Evolutionary conservation across 805 yeast genomes (phyloP).

Genomic region (Starmerella floris): DNA sequence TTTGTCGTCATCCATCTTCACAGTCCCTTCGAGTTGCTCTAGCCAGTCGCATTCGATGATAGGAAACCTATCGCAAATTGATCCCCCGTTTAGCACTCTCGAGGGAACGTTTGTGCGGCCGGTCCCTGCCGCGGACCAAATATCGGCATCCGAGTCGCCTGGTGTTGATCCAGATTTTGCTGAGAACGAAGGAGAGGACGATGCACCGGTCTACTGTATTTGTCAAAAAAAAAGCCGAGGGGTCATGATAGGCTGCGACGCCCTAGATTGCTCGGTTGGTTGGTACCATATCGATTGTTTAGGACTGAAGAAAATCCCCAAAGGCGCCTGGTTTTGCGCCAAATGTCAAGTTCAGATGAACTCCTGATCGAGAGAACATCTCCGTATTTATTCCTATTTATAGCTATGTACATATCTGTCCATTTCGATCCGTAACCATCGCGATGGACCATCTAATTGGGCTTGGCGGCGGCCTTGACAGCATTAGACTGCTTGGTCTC

Average conservation of each 20-base stretch:
- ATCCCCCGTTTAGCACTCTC: no score
- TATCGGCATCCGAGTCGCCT: no score
- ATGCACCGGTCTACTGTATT: neutral
- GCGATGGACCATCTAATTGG: neutral
- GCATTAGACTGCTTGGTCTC: conserved; percentile 1
- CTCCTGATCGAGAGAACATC: neutral
- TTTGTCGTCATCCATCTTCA: no score
- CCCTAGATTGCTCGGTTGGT: conserved; percentile 1
- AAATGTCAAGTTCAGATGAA: neutral
- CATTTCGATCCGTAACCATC: neutral
- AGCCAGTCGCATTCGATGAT: no score
- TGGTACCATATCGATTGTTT: conserved; percentile 13
- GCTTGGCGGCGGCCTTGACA: conserved; percentile 1
- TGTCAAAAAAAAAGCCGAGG: conserved; percentile 3
- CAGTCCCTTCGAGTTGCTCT: no score
- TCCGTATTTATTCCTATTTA: neutral
- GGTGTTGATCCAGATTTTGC: neutral
- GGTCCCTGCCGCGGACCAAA: no score
- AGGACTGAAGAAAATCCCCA: neutral
- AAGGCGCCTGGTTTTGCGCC: conserved; percentile 8
- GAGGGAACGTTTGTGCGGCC: no score
- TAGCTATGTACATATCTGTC: conserved; percentile 1
- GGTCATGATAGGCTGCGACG: conserved; percentile 11
- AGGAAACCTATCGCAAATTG: no score
- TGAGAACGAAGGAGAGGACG: neutral